Evolutionary conservation across 208 protist species (phyloP).

Genomic region (Acanthamoeba lenticulata): DNA sequence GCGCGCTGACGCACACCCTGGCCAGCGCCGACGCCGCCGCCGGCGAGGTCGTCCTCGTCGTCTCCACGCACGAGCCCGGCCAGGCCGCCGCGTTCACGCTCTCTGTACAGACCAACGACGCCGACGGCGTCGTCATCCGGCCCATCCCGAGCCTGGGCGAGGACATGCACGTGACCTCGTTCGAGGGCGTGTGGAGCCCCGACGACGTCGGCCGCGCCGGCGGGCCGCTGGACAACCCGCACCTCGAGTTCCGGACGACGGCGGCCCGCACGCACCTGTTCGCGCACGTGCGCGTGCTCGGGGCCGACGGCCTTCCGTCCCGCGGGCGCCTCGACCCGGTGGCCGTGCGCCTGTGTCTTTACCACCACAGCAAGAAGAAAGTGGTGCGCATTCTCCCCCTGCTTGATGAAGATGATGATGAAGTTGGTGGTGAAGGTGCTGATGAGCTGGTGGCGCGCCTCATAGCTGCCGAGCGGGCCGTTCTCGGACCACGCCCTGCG

Average conservation of each 20-base stretch:
- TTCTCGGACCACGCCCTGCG: constrained; percentile 2
- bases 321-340: neutral
- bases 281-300: neutral
- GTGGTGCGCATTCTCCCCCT: neutral
- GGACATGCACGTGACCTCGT: neutral
- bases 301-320: neutral
- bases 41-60: neutral
- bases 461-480: neutral
- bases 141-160: neutral
- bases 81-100: constrained; percentile 1
- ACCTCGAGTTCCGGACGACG: constrained; percentile 29
- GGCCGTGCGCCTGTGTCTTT: constrained; percentile 18
- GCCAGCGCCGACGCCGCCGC: neutral
- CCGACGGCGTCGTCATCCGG: neutral
- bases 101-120: neutral
- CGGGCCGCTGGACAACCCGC: neutral
- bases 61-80: neutral
- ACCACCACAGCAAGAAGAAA: constrained; percentile 36
- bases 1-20: neutral
- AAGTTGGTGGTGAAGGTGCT: no score
- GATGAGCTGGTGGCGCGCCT: neutral
- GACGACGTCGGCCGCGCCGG: neutral
- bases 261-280: neutral
- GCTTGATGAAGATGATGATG: neutral
- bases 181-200: constrained; percentile 27